Evolutionary conservation across 2,329 filamentous ascomycete species (phyloP).

Genomic region (Ceratocystis cubensis): DNA sequence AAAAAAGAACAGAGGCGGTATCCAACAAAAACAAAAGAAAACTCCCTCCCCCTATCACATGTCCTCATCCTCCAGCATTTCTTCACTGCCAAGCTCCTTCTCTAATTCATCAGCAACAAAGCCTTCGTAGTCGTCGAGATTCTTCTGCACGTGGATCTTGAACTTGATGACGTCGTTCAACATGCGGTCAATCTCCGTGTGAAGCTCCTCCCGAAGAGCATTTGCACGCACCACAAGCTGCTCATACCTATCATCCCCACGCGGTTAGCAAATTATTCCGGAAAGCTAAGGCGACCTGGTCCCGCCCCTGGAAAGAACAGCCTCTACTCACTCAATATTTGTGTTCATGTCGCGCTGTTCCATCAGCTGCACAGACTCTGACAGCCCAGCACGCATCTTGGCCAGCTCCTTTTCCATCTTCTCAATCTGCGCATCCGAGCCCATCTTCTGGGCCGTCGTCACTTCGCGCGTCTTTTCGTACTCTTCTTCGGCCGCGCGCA

Average conservation of each 20-base stretch:
- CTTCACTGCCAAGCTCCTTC: slow-evolving; percentile 59
- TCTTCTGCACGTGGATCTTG: slow-evolving; percentile 92
- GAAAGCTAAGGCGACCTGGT: background rate
- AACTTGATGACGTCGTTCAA: slow-evolving; percentile 96
- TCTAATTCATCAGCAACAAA: slow-evolving; percentile 93
- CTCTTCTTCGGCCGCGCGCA: slow-evolving; percentile 79
- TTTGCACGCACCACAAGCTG: slow-evolving; percentile 77
- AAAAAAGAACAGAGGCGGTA: background rate
- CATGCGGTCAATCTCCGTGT: slow-evolving; percentile 92
- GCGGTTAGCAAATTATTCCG: background rate
- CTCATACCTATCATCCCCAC: slow-evolving; percentile 54
- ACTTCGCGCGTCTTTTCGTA: slow-evolving; percentile 87
- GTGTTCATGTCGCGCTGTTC: slow-evolving; percentile 94
- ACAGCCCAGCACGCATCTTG: slow-evolving; percentile 73
- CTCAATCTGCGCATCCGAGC: slow-evolving; percentile 86
- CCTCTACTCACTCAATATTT: slow-evolving; percentile 66
- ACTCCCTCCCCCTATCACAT: background rate
- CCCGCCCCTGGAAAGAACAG: background rate
- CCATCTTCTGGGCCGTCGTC: slow-evolving; percentile 74
- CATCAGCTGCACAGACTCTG: slow-evolving; percentile 79
- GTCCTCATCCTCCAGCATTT: slow-evolving; percentile 37
- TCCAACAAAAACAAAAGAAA: background rate
- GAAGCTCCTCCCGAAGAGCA: slow-evolving; percentile 84
- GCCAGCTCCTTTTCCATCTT: slow-evolving; percentile 98
- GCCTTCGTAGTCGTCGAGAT: slow-evolving; percentile 82